Conservation (phyloP, 1,284 basidiomycete species). For the Trametes pubescens region DNA sequence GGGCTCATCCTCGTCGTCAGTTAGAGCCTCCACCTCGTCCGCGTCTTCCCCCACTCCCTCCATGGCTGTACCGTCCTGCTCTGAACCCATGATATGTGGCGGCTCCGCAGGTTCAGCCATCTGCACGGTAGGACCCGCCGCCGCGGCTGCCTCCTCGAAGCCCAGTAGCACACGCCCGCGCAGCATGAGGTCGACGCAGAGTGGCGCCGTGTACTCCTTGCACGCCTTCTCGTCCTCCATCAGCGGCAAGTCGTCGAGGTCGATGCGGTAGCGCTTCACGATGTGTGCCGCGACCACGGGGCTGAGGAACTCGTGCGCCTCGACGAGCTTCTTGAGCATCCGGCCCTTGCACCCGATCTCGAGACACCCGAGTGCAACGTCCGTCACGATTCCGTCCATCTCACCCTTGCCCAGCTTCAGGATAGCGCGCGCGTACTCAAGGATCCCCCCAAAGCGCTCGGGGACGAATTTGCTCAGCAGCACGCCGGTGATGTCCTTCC, state of each 20-base stretch:
- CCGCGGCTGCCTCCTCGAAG: slow-evolving; percentile 30
- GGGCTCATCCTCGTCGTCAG: slow-evolving; percentile 27
- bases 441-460: slow-evolving; percentile 59
- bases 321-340: slow-evolving; percentile 63
- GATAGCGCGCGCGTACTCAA: slow-evolving; percentile 61
- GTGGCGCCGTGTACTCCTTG: slow-evolving; percentile 51
- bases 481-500: slow-evolving; percentile 65
- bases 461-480: slow-evolving; percentile 71
- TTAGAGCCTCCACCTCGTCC: slow-evolving; percentile 8
- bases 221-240: slow-evolving; percentile 55
- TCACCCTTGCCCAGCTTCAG: slow-evolving; percentile 53
- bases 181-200: slow-evolving; percentile 57
- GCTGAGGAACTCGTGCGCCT: slow-evolving; percentile 52
- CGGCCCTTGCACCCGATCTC: slow-evolving; percentile 76
- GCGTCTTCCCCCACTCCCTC: slow-evolving; percentile 26
- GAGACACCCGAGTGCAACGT: slow-evolving; percentile 63
- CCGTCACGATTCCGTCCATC: slow-evolving; percentile 55
- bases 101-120: slow-evolving; percentile 15
- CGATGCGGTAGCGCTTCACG: slow-evolving; percentile 57
- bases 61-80: slow-evolving; percentile 23
- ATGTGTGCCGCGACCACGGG: slow-evolving; percentile 53
- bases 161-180: slow-evolving; percentile 26
- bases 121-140: slow-evolving; percentile 14
- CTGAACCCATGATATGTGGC: neutral
- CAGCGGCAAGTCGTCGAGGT: slow-evolving; percentile 61